Evolutionary conservation across 2,329 filamentous ascomycete genomes (phyloP).

Genomic region (Fusarium sororula): DNA sequence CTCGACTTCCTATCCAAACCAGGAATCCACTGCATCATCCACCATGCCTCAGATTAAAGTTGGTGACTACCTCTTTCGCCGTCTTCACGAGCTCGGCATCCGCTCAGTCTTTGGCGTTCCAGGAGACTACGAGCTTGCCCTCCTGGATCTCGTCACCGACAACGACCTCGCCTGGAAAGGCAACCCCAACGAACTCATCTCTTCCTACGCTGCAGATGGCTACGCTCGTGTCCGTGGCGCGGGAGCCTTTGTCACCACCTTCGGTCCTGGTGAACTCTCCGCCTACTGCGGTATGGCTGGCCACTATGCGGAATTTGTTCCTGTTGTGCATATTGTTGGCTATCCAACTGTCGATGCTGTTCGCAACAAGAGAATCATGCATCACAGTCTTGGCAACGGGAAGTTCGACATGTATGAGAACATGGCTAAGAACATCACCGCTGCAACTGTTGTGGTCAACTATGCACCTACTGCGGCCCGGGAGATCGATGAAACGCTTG

Average conservation of each 20-base stretch:
- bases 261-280: background rate
- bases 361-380: background rate
- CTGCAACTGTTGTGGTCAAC: background rate
- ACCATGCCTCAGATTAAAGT: background rate
- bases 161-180: background rate
- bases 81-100: background rate
- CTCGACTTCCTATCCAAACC: background rate
- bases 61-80: constrained; percentile 4
- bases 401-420: background rate
- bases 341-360: background rate
- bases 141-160: background rate
- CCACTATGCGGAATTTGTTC: background rate
- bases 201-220: background rate
- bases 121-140: background rate
- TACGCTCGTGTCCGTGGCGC: background rate
- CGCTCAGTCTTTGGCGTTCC: background rate
- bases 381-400: background rate
- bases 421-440: background rate
- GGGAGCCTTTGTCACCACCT: background rate
- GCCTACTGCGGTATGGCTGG: background rate
- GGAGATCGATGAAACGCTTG: background rate
- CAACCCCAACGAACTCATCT: background rate
- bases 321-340: background rate
- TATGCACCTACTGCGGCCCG: background rate
- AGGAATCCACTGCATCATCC: background rate